Base-by-base conservation (phyloP, 805 yeast species). In the Metschnikowia gelsemii region DNA sequence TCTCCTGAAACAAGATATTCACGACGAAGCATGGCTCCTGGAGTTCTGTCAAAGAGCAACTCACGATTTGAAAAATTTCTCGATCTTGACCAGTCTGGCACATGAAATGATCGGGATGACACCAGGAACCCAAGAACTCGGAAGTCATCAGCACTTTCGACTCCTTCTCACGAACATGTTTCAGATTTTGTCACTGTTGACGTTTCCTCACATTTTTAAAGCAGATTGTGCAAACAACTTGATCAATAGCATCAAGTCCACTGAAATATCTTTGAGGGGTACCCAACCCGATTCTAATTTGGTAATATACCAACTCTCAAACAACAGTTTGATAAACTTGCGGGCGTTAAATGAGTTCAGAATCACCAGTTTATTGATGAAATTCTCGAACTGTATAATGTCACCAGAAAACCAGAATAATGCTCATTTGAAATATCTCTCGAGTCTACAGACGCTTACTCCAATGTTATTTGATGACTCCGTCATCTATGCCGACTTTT, bases 191-290 rank as follows among this genome's bases (percentile, higher is more conserved):
- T 57, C 70, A 1, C 54, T 63, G 32, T 48, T 66, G 8, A 61
- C 69, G 0, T 70, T 70, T 48, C 75, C 75, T 1, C 63, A 59
- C 19, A 53, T 61, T 2, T 61, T 62, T 41, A 64, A 62, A 14
- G 59, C 67, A 0, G 71, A 70, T 24, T 58, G 68, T 2, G 54
- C 61, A 4, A 54, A 54, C 29, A 48, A 77, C 3, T 53, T 86
- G 12, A 68, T 78, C 1, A 76, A 76, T 49, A 78, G 86, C 0
- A 73, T 85, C 16, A 78, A 79, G 40, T 76, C 86, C 2, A 61
- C 77, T 6, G 96, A 87, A 52, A 77, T 86, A 9, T 64, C 84
- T 0, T 57, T 82, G 22, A 67, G 95, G 44, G 87, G 87, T 0
- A 55, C 62, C 1, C 20, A 30, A 8, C 51, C 65, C 1, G 51